Percentiles rank a stretch among this genome's conserved stretches.
phyloP scores from a whole-genome alignment of 257 asterid species.

The Agastache rugosa region DNA sequence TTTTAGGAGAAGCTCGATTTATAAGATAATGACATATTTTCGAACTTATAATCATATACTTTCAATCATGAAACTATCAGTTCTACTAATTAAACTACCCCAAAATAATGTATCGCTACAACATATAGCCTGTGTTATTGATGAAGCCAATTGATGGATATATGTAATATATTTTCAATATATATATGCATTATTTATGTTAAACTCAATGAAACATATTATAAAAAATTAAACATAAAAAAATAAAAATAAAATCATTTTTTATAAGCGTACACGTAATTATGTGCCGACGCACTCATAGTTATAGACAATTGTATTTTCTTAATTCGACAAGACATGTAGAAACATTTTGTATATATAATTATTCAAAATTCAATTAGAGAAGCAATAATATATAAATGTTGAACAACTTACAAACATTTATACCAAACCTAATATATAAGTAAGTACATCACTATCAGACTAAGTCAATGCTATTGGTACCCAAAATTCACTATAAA shows the following conservation, averaged over 20 bases:
- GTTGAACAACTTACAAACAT: slow-evolving; percentile 32
- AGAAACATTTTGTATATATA: neutral
- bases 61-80: no score
- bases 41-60: no score
- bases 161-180: no score
- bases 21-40: no score
- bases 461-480: slow-evolving; percentile 37
- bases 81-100: neutral
- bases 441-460: slow-evolving; percentile 35
- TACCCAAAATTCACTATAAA: slow-evolving; percentile 10
- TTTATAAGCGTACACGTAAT: slow-evolving; percentile 3
- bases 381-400: neutral
- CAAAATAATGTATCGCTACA: neutral
- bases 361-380: slow-evolving; percentile 24
- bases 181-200: neutral
- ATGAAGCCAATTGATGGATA: neutral
- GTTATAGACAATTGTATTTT: neutral
- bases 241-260: neutral
- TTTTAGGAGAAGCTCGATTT: no score
- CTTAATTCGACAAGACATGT: neutral
- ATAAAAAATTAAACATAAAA: neutral
- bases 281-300: neutral
- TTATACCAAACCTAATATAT: slow-evolving; percentile 19
- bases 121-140: neutral
- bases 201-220: neutral